Evolutionary conservation across 345 rosid species (phyloP).

Genomic region (Draba incana): DNA sequence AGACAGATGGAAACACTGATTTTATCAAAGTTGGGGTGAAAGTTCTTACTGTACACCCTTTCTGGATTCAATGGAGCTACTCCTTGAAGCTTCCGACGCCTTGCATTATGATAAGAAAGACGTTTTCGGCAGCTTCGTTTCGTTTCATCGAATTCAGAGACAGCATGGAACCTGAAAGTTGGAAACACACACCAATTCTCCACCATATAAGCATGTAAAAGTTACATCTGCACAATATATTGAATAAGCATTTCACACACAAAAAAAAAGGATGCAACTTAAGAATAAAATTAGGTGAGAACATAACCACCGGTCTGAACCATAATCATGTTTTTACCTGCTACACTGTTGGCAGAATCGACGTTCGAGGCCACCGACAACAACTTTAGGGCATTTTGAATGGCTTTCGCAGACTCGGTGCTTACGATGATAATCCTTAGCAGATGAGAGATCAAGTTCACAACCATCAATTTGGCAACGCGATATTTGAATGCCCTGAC

Average conservation of each 20-base stretch:
- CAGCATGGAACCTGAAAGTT: slow-evolving; percentile 71
- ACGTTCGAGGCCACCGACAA: slow-evolving; percentile 68
- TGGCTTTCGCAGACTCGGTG: slow-evolving; percentile 86
- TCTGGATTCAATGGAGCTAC: slow-evolving; percentile 53
- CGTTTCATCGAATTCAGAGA: slow-evolving; percentile 87
- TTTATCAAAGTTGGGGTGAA: too few relatives aligned
- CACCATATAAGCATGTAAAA: not conserved
- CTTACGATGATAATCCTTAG: slow-evolving; percentile 76
- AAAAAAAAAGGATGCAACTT: slow-evolving; percentile 2
- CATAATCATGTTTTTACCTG: slow-evolving; percentile 50
- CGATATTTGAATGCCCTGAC: slow-evolving; percentile 53
- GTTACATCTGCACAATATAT: not conserved
- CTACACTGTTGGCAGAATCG: slow-evolving; percentile 96
- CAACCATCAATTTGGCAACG: slow-evolving; percentile 88
- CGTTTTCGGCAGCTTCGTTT: slow-evolving; percentile 95
- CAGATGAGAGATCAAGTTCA: slow-evolving; percentile 54
- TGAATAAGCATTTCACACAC: not conserved
- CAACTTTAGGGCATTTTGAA: slow-evolving; percentile 70
- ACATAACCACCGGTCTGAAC: too few relatives aligned
- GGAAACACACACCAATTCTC: slow-evolving; percentile 23
- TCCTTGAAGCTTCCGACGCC: slow-evolving; percentile 91
- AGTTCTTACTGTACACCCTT: slow-evolving; percentile 40
- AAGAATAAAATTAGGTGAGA: not conserved
- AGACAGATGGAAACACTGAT: too few relatives aligned
- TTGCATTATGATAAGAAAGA: slow-evolving; percentile 93